phyloP scores from a whole-genome alignment of 2,329 filamentous ascomycete species.

The Aspergillus sp. region DNA sequence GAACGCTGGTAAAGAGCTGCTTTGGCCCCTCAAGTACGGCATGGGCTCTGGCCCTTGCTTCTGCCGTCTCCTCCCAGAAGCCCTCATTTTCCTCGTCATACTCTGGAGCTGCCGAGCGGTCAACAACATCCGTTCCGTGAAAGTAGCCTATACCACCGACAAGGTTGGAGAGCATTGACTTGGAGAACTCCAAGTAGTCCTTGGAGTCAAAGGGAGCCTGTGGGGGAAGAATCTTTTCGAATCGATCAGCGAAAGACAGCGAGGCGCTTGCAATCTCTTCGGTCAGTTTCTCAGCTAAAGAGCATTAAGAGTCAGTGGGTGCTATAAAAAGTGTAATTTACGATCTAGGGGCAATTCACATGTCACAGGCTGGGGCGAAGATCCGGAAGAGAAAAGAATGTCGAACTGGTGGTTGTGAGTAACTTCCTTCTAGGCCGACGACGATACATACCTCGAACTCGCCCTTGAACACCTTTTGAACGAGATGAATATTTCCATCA shows the following conservation, averaged over 20 bases:
- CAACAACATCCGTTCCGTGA: conserved; percentile 81
- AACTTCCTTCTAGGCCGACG: background rate
- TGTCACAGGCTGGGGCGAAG: conserved; percentile 55
- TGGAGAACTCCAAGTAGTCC: conserved; percentile 76
- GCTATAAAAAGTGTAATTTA: background rate
- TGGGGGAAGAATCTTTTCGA: conserved; percentile 69
- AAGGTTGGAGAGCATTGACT: conserved; percentile 90
- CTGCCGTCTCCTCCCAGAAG: conserved; percentile 90
- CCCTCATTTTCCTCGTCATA: conserved; percentile 95
- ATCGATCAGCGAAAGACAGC: conserved; percentile 71
- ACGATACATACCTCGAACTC: conserved; percentile 63
- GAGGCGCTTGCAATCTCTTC: conserved; percentile 66
- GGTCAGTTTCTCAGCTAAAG: conserved; percentile 62
- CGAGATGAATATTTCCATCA: conserved; percentile 75
- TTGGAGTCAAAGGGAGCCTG: conserved; percentile 72
- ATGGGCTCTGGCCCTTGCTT: conserved; percentile 67
- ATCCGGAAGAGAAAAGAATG: conserved; percentile 80
- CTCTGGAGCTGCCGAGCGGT: conserved; percentile 85
- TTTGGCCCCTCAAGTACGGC: conserved; percentile 76
- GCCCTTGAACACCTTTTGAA: conserved; percentile 90
- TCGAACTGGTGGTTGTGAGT: conserved; percentile 64
- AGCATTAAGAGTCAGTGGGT: background rate
- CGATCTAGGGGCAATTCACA: conserved; percentile 38
- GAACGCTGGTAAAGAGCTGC: conserved; percentile 87
- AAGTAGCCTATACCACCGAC: conserved; percentile 96